These are phyloP conservation scores for Citrus trifoliata DNA, from an alignment of 345 rosid genomes.

Conservation along the genomic window DNA sequence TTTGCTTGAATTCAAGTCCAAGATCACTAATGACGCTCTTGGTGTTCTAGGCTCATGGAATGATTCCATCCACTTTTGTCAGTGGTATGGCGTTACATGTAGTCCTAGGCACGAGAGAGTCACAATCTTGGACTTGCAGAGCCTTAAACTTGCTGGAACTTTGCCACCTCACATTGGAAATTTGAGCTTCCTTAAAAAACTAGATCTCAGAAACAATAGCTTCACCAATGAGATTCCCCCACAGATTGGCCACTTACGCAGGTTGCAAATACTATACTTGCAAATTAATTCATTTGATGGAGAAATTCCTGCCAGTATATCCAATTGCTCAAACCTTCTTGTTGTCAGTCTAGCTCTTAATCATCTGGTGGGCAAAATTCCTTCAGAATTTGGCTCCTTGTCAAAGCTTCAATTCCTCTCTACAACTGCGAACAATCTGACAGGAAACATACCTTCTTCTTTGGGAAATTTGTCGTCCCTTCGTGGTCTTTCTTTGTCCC, in stretches of 20 bases:
- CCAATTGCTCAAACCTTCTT: neutral
- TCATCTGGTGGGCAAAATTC: neutral
- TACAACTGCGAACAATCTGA: neutral
- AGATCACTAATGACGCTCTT: neutral
- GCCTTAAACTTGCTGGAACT: neutral
- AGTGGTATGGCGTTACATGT: neutral
- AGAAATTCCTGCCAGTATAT: neutral
- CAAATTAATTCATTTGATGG: neutral
- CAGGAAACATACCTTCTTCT: neutral
- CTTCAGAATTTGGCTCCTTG: neutral
- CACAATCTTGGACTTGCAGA: neutral
- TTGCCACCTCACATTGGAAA: neutral
- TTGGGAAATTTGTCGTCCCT: neutral
- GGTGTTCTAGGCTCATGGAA: neutral
- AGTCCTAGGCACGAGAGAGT: neutral
- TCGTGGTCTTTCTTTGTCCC: neutral
- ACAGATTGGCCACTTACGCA: neutral
- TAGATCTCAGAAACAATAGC: neutral
- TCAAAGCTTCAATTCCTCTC: neutral
- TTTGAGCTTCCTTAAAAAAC: neutral
- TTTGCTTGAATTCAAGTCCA: neutral
- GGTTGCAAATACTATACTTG: neutral
- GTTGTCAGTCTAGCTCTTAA: neutral
- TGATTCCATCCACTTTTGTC: neutral
- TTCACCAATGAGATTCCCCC: neutral